Percentiles rank a stretch among this genome's conserved stretches.
phyloP scores from a whole-genome alignment of 208 protist species.

The Leishmania guyanensis region DNA sequence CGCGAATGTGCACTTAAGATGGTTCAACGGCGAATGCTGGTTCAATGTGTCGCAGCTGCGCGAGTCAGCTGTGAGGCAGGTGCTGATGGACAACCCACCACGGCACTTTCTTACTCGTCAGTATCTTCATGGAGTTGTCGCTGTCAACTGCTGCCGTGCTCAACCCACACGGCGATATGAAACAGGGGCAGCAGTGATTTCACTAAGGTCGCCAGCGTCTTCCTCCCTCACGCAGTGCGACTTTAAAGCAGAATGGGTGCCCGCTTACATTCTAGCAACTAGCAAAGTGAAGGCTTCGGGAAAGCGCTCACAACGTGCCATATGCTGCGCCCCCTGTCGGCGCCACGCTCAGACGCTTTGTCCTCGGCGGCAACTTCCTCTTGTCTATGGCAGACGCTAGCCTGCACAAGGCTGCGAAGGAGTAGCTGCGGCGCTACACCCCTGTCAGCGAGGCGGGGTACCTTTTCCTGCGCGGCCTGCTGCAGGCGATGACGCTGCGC shows the following conservation, averaged over 20 bases:
- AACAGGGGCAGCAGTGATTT: constrained; percentile 2
- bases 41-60: constrained; percentile 78
- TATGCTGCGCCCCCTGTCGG: not conserved
- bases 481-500: constrained; percentile 54
- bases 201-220: constrained; percentile 4
- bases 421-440: constrained; percentile 50
- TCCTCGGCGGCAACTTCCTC: constrained; percentile 13
- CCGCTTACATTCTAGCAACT: constrained; percentile 16
- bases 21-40: constrained; percentile 46
- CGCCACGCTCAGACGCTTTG: not conserved
- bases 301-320: constrained; percentile 21
- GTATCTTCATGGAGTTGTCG: constrained; percentile 20
- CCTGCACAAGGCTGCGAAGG: constrained; percentile 24
- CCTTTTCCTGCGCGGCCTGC: constrained; percentile 37
- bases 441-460: constrained; percentile 43
- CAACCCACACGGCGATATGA: constrained; percentile 34
- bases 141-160: constrained; percentile 48
- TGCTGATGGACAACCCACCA: constrained; percentile 47
- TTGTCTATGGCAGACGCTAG: constrained; percentile 57
- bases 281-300: constrained; percentile 32
- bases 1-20: constrained; percentile 21
- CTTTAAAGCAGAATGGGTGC: constrained; percentile 36
- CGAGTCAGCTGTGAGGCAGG: constrained; percentile 47
- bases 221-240: not conserved
- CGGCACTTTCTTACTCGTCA: constrained; percentile 44